Percentiles rank a stretch among this genome's conserved stretches.
phyloP scores from a whole-genome alignment of 2,329 filamentous ascomycete species.

The Byssoonygena ceratinophila region DNA sequence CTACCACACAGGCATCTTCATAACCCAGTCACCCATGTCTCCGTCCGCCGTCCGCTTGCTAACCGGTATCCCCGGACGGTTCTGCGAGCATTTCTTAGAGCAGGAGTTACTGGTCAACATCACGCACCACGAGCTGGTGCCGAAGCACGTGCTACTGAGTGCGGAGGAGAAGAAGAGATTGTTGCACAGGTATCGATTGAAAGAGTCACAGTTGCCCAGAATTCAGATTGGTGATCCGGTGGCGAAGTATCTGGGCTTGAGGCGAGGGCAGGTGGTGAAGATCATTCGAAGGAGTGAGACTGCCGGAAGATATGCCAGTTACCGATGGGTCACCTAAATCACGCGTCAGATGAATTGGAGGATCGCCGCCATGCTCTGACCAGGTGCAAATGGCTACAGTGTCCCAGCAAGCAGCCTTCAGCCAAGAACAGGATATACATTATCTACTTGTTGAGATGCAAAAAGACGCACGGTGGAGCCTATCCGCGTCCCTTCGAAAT shows the following conservation, averaged over 20 bases:
- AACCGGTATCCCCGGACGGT: conserved; percentile 62
- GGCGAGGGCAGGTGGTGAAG: conserved; percentile 91
- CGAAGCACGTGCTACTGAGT: conserved; percentile 82
- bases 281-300: conserved; percentile 95
- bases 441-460: background rate
- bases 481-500: background rate
- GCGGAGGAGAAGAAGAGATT: conserved; percentile 79
- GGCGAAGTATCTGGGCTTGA: conserved; percentile 79
- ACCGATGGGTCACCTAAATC: conserved; percentile 54
- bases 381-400: background rate
- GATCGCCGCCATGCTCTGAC: too few species aligned
- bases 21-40: conserved; percentile 72
- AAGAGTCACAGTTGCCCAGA: conserved; percentile 91
- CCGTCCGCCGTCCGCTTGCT: conserved; percentile 80
- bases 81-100: conserved; percentile 92
- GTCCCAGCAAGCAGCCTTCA: background rate
- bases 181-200: conserved; percentile 80
- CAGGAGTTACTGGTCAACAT: conserved; percentile 96
- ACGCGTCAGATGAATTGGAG: background rate
- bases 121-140: conserved; percentile 92
- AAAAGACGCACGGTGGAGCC: background rate
- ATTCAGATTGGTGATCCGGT: conserved; percentile 89
- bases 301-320: conserved; percentile 91
- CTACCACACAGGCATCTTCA: conserved; percentile 83
- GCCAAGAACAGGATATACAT: background rate